Percentiles rank a stretch among this genome's conserved stretches.
These are phyloP conservation scores for Taphrina confusa DNA, from an alignment of 1,139 yeast species.

Conservation along the genomic window DNA sequence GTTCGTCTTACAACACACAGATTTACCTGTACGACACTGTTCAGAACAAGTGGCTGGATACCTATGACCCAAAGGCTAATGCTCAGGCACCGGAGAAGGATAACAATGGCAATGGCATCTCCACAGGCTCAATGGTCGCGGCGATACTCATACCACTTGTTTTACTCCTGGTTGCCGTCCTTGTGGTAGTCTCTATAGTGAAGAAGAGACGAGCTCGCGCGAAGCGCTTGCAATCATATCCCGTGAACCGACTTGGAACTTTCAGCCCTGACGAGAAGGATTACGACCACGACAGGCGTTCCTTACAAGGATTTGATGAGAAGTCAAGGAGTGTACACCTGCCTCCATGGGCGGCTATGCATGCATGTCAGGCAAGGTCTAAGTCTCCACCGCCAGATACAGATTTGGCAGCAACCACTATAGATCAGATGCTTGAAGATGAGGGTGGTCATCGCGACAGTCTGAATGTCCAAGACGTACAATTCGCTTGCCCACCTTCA, in stretches of 20 bases:
- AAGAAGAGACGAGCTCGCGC: background rate
- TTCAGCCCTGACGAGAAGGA: constrained; percentile 5
- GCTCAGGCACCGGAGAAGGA: background rate
- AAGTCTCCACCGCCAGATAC: constrained; percentile 9
- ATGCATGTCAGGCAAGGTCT: constrained; percentile 28
- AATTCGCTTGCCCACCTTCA: constrained; percentile 18
- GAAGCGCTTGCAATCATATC: background rate
- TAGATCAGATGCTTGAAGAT: constrained; percentile 9
- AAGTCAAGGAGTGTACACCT: background rate
- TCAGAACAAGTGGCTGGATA: constrained; percentile 20
- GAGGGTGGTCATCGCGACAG: background rate
- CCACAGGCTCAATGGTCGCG: constrained; percentile 11
- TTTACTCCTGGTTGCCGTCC: background rate
- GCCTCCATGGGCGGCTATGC: constrained; percentile 34
- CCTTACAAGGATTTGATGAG: background rate
- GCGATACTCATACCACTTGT: background rate
- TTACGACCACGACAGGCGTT: background rate
- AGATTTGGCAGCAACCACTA: background rate
- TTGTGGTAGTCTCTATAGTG: background rate
- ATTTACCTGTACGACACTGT: constrained; percentile 26
- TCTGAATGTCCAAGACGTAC: constrained; percentile 23
- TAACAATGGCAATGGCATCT: background rate
- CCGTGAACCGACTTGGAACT: constrained; percentile 9
- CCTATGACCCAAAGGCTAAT: constrained; percentile 17
- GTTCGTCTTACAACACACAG: constrained; percentile 14